Percentiles rank a stretch among this genome's conserved stretches.
Conservation (phyloP, 139 green algal species). For the Zygnema circumcarinatum region DNA sequence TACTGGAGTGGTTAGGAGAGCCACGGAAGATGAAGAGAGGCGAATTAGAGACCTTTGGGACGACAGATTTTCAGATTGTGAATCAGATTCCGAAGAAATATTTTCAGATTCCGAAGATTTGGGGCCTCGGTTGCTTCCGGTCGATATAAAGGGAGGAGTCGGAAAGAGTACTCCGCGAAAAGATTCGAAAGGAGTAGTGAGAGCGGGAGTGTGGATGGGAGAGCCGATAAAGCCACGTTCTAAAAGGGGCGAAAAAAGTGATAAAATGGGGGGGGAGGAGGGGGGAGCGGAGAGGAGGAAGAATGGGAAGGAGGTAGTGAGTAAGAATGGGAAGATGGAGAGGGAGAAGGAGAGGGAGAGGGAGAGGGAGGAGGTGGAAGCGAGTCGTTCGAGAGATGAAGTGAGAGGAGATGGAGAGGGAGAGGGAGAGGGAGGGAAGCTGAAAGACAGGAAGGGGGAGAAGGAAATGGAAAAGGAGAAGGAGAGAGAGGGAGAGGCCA, state of each 20-base stretch:
- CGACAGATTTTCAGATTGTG: not conserved
- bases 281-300: slow-evolving; percentile 23
- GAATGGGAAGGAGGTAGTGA: too few relatives aligned
- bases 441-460: slow-evolving; percentile 27
- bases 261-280: not conserved
- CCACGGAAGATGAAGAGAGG: slow-evolving; percentile 35
- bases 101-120: not conserved
- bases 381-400: slow-evolving; percentile 12
- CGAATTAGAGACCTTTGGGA: slow-evolving; percentile 29
- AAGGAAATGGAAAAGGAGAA: slow-evolving; percentile 41
- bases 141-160: not conserved
- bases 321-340: slow-evolving; percentile 6
- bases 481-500: not conserved
- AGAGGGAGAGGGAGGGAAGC: not conserved
- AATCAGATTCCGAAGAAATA: not conserved
- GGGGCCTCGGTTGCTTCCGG: not conserved
- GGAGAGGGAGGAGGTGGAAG: slow-evolving; percentile 16
- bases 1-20: slow-evolving; percentile 34
- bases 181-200: slow-evolving; percentile 6
- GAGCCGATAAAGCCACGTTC: slow-evolving; percentile 18
- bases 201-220: slow-evolving; percentile 43
- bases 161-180: not conserved
- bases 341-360: slow-evolving; percentile 35
- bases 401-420: slow-evolving; percentile 10
- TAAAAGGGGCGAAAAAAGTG: not conserved